Conservation (phyloP, 2,329 filamentous ascomycete species). For the Colletotrichum cereale region DNA sequence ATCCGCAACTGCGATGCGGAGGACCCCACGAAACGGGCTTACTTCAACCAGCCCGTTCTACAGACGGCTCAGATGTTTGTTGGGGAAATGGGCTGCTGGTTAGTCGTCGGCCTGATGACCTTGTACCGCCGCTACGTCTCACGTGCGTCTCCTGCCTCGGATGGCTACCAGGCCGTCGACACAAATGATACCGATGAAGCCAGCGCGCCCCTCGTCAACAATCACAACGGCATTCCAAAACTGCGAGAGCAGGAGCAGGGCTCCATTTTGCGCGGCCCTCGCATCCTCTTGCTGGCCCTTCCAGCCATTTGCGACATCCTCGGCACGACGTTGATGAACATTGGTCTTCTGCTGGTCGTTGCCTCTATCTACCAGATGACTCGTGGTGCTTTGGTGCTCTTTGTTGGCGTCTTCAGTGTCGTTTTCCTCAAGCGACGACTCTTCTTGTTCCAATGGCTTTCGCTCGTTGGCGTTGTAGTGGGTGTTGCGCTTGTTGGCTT, state of each 20-base stretch:
- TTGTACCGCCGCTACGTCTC: slow-evolving; percentile 72
- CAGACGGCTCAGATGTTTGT: slow-evolving; percentile 99
- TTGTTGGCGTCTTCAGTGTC: slow-evolving; percentile 95
- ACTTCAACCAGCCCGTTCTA: slow-evolving; percentile 95
- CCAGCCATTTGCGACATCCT: slow-evolving; percentile 95
- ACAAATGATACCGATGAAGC: slow-evolving; percentile 58
- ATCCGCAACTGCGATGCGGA: slow-evolving; percentile 86
- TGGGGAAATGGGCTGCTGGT: slow-evolving; percentile 95
- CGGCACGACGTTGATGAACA: slow-evolving; percentile 97
- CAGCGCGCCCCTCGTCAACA: slow-evolving; percentile 58
- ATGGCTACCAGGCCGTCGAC: slow-evolving; percentile 76
- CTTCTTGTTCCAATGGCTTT: slow-evolving; percentile 91
- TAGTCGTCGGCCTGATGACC: slow-evolving; percentile 80
- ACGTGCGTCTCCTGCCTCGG: slow-evolving; percentile 56
- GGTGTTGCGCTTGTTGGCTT: slow-evolving; percentile 93
- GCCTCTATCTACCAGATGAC: slow-evolving; percentile 99
- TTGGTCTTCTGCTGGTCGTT: slow-evolving; percentile 91
- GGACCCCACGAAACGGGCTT: slow-evolving; percentile 73
- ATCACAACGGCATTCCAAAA: slow-evolving; percentile 61
- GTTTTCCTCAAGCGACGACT: slow-evolving; percentile 86
- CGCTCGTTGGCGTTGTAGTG: slow-evolving; percentile 85
- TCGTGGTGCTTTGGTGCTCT: slow-evolving; percentile 90
- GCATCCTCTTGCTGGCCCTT: slow-evolving; percentile 80
- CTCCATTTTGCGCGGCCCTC: slow-evolving; percentile 77
- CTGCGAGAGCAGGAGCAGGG: slow-evolving; percentile 59